A percentile compares a stretch with the other conserved stretches of the same genome.
Conservation (phyloP, 2,329 filamentous ascomycete genomes). For the Colletotrichum acutatum region DNA sequence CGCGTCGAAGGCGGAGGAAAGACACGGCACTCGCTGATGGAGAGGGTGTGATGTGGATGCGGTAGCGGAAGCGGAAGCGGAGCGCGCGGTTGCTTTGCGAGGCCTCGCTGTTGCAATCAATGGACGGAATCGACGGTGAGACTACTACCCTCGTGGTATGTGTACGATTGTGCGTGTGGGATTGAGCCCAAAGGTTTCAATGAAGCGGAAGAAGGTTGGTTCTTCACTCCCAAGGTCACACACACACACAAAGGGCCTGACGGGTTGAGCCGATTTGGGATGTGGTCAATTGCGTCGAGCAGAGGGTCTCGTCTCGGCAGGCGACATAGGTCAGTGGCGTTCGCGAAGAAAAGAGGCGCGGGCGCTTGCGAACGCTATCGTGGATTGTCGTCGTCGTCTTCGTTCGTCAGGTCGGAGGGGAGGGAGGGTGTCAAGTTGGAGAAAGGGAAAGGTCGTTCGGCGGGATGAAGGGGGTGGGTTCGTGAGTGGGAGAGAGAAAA, state of each 20-base stretch:
- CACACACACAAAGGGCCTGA: constrained; percentile 1
- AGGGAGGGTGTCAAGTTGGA: neutral
- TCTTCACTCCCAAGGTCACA: neutral
- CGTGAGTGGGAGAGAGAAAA: constrained; percentile 7
- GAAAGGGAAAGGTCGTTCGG: constrained; percentile 10
- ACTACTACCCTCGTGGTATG: neutral
- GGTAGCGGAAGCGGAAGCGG: constrained; percentile 5
- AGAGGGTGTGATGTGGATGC: neutral
- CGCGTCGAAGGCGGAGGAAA: constrained; percentile 8
- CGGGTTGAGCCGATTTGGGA: constrained; percentile 13
- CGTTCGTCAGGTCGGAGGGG: neutral
- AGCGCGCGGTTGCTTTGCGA: constrained; percentile 20
- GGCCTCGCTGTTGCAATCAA: constrained; percentile 4
- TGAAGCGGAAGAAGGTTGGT: neutral
- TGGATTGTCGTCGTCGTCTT: constrained; percentile 18
- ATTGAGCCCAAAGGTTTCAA: constrained; percentile 6
- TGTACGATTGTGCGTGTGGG: neutral
- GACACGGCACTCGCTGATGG: constrained; percentile 11
- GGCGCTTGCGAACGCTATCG: constrained; percentile 7
- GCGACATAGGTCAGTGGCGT: constrained; percentile 30
- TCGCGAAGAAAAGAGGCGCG: constrained; percentile 1
- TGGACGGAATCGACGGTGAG: neutral
- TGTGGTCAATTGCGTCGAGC: constrained; percentile 17
- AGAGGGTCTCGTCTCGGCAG: constrained; percentile 21
- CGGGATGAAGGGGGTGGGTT: constrained; percentile 8